Percentiles rank a stretch among this genome's conserved stretches.
Evolutionary conservation across 805 yeast genomes (phyloP).

Genomic region (Scheffersomyces coipomensis): DNA sequence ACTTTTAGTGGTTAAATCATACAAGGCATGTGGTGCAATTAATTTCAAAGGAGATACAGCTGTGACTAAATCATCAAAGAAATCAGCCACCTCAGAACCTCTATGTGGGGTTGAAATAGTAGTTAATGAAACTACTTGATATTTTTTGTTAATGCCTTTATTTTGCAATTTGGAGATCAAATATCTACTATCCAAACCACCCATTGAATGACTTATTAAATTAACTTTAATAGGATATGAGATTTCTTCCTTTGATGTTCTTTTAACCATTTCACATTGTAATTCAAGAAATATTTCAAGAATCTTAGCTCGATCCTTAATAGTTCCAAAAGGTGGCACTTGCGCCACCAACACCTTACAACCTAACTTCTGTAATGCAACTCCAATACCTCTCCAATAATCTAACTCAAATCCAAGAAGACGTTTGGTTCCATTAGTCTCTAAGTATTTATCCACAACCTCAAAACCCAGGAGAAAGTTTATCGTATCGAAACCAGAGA

Average conservation of each 20-base stretch:
- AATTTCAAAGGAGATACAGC: conserved; percentile 13
- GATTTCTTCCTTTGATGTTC: conserved; percentile 5
- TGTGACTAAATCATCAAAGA: conserved; percentile 39
- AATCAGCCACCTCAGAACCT: conserved; percentile 84
- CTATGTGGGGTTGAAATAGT: conserved; percentile 87
- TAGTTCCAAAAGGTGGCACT: conserved; percentile 81
- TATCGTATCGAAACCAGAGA: conserved; percentile 72
- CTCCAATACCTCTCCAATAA: conserved; percentile 81
- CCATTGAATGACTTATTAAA: conserved; percentile 89
- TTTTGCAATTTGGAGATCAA: conserved; percentile 54
- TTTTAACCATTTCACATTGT: conserved; percentile 19
- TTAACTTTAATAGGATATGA: conserved; percentile 53
- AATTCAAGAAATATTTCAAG: conserved; percentile 51
- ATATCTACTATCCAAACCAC: conserved; percentile 84
- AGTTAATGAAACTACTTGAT: conserved; percentile 70
- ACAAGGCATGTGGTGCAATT: conserved; percentile 40
- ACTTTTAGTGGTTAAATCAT: conserved; percentile 61
- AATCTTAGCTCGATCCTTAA: conserved; percentile 62
- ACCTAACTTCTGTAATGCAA: conserved; percentile 59
- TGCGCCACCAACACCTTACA: conserved; percentile 67
- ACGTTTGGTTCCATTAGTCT: not conserved
- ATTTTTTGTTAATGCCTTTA: conserved; percentile 34
- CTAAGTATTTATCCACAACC: conserved; percentile 5
- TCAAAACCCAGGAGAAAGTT: conserved; percentile 16
- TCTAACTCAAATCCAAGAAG: conserved; percentile 40